phyloP scores from a whole-genome alignment of 2,329 filamentous ascomycete species.

The Paradendryphiella salina region DNA sequence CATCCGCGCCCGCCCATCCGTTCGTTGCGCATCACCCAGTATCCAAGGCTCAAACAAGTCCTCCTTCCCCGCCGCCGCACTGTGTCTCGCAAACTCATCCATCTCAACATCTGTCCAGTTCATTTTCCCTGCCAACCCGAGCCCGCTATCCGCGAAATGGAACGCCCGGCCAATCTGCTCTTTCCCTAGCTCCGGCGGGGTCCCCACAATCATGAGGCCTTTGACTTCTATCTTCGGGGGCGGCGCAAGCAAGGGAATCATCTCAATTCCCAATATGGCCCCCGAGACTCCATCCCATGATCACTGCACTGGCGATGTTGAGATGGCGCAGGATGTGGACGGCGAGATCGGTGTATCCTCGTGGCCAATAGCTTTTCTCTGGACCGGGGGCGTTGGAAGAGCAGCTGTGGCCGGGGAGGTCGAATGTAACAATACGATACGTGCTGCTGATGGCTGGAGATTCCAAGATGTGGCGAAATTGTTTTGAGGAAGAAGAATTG shows the following conservation, averaged over 20 bases:
- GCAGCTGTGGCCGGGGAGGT: slow-evolving; percentile 44
- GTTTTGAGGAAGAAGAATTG: slow-evolving; percentile 36
- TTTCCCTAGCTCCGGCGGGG: slow-evolving; percentile 30
- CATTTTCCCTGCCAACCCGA: slow-evolving; percentile 18
- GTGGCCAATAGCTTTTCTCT: slow-evolving; percentile 29
- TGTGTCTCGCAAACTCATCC: slow-evolving; percentile 17
- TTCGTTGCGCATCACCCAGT: slow-evolving; percentile 28
- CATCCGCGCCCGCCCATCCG: slow-evolving; percentile 31
- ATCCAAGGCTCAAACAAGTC: slow-evolving; percentile 34
- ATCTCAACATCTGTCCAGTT: slow-evolving; percentile 25
- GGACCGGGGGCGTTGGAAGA: slow-evolving; percentile 34
- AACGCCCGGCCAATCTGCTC: slow-evolving; percentile 24
- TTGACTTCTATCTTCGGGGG: slow-evolving; percentile 11
- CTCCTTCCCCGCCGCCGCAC: slow-evolving; percentile 13
- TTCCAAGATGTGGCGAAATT: slow-evolving; percentile 33
- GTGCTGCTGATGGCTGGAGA: slow-evolving; percentile 12
- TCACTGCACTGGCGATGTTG: slow-evolving; percentile 15
- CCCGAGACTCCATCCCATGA: slow-evolving; percentile 43
- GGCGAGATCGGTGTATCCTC: slow-evolving; percentile 39
- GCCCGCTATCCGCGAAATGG: slow-evolving; percentile 11
- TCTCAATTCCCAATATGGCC: slow-evolving; percentile 41
- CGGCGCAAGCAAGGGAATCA: slow-evolving; percentile 25
- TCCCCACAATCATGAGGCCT: slow-evolving; percentile 37
- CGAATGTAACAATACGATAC: slow-evolving; percentile 35
- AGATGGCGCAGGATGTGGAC: slow-evolving; percentile 27